Evolutionary conservation across 2,329 filamentous ascomycete genomes (phyloP).

Genomic region (Aspergillus sp.): DNA sequence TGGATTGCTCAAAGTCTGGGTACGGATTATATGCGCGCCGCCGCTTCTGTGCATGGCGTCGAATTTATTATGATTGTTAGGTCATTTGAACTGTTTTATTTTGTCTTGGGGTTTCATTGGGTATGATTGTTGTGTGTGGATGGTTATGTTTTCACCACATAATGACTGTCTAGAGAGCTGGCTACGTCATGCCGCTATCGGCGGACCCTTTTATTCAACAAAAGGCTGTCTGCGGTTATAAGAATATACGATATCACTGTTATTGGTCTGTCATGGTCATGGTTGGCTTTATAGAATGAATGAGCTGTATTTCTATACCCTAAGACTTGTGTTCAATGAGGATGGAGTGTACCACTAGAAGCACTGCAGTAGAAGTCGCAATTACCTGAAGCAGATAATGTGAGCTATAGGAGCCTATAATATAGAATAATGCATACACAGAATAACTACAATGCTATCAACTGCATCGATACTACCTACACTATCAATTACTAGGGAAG

Average conservation of each 20-base stretch:
- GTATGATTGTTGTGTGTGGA: background rate
- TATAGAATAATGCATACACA: conserved; percentile 83
- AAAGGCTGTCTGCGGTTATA: background rate
- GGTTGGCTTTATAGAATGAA: background rate
- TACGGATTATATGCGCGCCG: background rate
- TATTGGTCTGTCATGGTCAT: background rate
- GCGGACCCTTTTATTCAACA: background rate
- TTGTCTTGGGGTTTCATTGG: background rate
- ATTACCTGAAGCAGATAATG: conserved; percentile 90
- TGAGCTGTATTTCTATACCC: background rate
- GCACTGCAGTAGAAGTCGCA: conserved; percentile 89
- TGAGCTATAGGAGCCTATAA: too few species aligned
- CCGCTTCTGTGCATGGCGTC: background rate
- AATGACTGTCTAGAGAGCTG: background rate
- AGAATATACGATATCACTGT: background rate
- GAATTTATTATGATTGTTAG: background rate
- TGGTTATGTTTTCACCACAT: background rate
- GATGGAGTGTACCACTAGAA: conserved; percentile 86
- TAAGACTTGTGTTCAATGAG: conserved; percentile 45
- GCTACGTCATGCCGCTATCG: background rate
- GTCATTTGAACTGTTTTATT: background rate
- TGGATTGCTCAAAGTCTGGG: background rate
- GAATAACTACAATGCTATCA: conserved; percentile 60
- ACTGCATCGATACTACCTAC: conserved; percentile 49
- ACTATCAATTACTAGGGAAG: conserved; percentile 59